phyloP scores from a whole-genome alignment of 2,329 filamentous ascomycete species.

The Xylariaceae sp. region DNA sequence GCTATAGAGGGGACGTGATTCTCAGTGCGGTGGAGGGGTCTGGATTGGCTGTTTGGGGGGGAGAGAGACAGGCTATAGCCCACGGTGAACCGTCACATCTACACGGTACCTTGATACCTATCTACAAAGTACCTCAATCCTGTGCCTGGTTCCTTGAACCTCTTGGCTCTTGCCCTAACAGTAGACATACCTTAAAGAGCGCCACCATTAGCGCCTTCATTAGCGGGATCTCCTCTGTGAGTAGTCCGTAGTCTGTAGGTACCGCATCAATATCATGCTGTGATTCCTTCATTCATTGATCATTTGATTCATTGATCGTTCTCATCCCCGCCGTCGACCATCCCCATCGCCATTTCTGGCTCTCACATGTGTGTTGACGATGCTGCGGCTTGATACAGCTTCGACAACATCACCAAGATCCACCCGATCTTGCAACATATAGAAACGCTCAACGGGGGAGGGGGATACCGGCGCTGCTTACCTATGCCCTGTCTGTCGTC shows the following conservation, averaged over 20 bases:
- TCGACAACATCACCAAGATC: background rate
- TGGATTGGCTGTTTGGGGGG: no score
- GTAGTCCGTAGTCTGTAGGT: background rate
- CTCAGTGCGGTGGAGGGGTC: no score
- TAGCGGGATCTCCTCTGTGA: no score
- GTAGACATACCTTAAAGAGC: no score
- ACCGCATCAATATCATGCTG: background rate
- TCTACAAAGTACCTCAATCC: no score
- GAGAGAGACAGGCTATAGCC: no score
- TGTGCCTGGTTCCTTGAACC: no score
- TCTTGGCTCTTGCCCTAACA: no score
- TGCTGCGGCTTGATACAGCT: background rate
- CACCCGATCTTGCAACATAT: background rate
- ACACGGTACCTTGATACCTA: no score
- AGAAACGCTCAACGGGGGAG: constrained; percentile 2
- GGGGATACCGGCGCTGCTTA: constrained; percentile 3
- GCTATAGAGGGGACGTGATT: no score
- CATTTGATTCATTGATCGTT: background rate
- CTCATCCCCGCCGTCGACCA: background rate
- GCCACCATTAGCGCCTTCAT: no score
- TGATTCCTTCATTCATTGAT: background rate
- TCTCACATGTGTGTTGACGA: background rate
- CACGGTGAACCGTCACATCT: no score
- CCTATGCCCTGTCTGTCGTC: background rate
- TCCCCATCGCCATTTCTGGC: background rate